These are phyloP conservation scores for Starmerella cellae DNA, from an alignment of 805 yeast genomes.

Conservation along the genomic window DNA sequence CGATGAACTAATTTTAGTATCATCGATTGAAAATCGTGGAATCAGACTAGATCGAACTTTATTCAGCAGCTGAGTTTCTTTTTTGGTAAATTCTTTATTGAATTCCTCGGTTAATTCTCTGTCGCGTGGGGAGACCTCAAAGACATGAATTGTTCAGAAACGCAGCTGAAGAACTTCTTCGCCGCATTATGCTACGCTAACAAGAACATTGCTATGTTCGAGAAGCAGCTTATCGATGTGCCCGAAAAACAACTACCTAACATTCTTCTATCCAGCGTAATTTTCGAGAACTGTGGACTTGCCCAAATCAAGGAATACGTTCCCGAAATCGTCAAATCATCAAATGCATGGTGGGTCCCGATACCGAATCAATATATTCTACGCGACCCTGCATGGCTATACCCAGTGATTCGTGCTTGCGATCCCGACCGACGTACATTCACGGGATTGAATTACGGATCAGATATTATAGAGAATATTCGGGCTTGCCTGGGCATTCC, in stretches of 20 bases:
- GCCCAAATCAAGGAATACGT: conserved; percentile 5
- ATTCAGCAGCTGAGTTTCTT: too few species aligned
- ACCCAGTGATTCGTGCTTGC: conserved; percentile 17
- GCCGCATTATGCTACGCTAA: conserved; percentile 15
- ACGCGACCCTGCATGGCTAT: conserved; percentile 14
- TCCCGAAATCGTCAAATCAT: background rate
- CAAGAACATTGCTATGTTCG: conserved; percentile 8
- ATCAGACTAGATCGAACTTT: too few species aligned
- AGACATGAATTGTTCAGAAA: background rate
- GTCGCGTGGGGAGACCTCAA: too few species aligned
- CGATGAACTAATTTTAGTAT: too few species aligned
- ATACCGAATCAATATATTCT: conserved; percentile 16
- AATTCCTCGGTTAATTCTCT: too few species aligned
- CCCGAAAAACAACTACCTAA: conserved; percentile 12
- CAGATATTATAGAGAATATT: conserved; percentile 6
- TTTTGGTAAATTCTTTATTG: too few species aligned
- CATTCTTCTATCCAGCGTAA: conserved; percentile 15
- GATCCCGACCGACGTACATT: conserved; percentile 12
- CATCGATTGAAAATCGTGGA: too few species aligned
- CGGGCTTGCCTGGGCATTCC: conserved; percentile 8
- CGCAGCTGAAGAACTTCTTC: conserved; percentile 13
- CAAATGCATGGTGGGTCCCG: conserved; percentile 9
- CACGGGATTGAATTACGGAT: conserved; percentile 7
- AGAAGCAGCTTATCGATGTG: conserved; percentile 10
- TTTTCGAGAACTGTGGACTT: conserved; percentile 17